These are phyloP conservation scores for Artemisia tridentata DNA, from an alignment of 129 eudicot species.

Conservation along the genomic window DNA sequence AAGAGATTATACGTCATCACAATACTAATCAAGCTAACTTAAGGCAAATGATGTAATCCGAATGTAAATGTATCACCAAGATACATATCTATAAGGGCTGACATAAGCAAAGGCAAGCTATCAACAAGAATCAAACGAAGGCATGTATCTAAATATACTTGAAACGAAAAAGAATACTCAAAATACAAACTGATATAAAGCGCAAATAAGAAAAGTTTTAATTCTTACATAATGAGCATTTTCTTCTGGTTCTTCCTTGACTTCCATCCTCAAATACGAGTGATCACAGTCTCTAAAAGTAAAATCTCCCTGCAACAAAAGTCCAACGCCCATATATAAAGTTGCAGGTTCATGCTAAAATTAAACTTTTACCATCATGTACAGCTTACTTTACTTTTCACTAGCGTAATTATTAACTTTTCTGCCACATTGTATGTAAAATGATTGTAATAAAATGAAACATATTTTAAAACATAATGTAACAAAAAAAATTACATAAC, in stretches of 20 bases:
- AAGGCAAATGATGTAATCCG: neutral
- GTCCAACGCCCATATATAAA: too few species aligned
- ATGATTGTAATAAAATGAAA: neutral
- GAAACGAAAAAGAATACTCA: too few species aligned
- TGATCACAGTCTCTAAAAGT: neutral
- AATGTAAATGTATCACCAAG: neutral
- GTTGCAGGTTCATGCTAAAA: too few species aligned
- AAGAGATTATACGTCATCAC: too few species aligned
- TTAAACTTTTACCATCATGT: too few species aligned
- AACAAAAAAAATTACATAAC: too few species aligned
- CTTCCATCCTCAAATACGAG: conserved; percentile 39
- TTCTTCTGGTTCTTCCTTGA: conserved; percentile 40
- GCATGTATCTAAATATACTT: too few species aligned
- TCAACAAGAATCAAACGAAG: too few species aligned
- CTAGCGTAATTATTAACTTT: too few species aligned
- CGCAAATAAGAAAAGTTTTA: conserved; percentile 11
- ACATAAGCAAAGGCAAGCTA: neutral
- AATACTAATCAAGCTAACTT: too few species aligned
- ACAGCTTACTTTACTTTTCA: too few species aligned
- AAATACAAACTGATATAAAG: neutral
- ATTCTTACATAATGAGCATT: conserved; percentile 33
- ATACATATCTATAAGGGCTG: too few species aligned
- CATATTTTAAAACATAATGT: neutral
- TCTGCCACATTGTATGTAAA: neutral
- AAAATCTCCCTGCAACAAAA: conserved; percentile 2